A percentile compares a stretch with the other conserved stretches of the same genome.
phyloP scores from a whole-genome alignment of 805 yeast genomes.

The Zygoascus flipseniorum region DNA sequence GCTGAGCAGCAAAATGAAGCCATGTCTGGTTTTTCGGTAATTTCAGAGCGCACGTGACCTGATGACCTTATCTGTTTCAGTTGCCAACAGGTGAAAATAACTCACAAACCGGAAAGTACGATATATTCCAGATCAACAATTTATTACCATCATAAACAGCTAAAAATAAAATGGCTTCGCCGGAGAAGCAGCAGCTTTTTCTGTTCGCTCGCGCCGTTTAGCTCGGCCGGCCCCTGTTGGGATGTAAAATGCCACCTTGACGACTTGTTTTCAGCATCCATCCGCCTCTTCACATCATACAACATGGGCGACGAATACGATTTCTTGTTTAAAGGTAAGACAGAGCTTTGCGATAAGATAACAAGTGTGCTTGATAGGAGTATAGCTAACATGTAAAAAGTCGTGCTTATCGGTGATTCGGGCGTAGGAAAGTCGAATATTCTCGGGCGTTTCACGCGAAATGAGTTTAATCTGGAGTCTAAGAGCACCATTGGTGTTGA shows the following conservation, averaged over 20 bases:
- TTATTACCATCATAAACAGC: too few species aligned
- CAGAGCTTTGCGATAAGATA: neutral
- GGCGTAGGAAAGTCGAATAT: slow-evolving; percentile 96
- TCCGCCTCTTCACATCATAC: neutral
- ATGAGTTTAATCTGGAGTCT: slow-evolving; percentile 90
- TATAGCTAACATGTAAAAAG: slow-evolving; percentile 25
- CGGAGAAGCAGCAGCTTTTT: too few species aligned
- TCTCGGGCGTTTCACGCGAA: slow-evolving; percentile 86
- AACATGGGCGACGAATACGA: slow-evolving; percentile 69
- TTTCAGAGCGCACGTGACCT: too few species aligned
- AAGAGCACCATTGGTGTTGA: slow-evolving; percentile 97
- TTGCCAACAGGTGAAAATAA: too few species aligned
- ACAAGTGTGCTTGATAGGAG: neutral
- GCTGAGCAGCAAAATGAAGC: too few species aligned
- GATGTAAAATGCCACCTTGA: neutral
- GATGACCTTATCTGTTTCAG: too few species aligned
- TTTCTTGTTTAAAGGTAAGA: slow-evolving; percentile 64
- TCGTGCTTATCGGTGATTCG: slow-evolving; percentile 93
- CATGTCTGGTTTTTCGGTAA: too few species aligned
- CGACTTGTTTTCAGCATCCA: neutral
- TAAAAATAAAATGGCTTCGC: too few species aligned
- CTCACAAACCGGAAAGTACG: too few species aligned
- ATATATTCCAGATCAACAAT: too few species aligned
- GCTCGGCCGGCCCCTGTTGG: neutral
- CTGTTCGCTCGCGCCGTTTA: too few species aligned